Base-by-base conservation (phyloP, 345 rosid species). In the Corchorus capsularis region DNA sequence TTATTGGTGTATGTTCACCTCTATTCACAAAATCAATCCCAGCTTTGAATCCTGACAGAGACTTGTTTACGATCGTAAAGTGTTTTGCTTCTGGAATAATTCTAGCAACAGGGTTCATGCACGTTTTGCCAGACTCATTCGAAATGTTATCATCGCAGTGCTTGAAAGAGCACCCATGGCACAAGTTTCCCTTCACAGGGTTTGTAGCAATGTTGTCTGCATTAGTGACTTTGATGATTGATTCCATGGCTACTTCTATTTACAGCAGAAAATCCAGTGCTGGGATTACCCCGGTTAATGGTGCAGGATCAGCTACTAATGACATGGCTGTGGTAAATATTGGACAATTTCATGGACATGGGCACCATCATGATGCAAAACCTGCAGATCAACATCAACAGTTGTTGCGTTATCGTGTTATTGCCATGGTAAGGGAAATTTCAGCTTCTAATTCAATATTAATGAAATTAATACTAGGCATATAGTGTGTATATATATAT, bases 51-150 rank as follows among this genome's bases (percentile, higher is more conserved):
- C 98, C 94, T 0, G 94, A 90, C 64, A 74, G 79, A 45, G 79
- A 79, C 74, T 54, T 84, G 4, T 94, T 94, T 49, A 86, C 87
- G 16, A 59, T 90, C 4, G 80, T 94, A 11, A 92, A 90, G 66
- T 80, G 89, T 43, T 92, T 94, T 15, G 97, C 97, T 1, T 79
- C 96, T 0, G 98, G 98, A 0, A 88, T 94, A 20, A 94, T 94
- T 22, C 88, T 94, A 0, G 96, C 90, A 1, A 94, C 98, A 1
- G 98, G 94, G 15, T 94, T 88, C 83, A 92, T 89, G 94, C 97
- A 94, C 53, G 98, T 92, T 17, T 64, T 92, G 73, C 98, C 97
- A 3, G 97, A 94, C 81, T 94, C 97, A 43, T 94, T 90, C 46
- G 94, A 87, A 74, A 85, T 86, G 89, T 79, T 94, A 70, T 75